Conservation (phyloP, 352 stramenopile genomes). For the Blastocystis sp. region DNA sequence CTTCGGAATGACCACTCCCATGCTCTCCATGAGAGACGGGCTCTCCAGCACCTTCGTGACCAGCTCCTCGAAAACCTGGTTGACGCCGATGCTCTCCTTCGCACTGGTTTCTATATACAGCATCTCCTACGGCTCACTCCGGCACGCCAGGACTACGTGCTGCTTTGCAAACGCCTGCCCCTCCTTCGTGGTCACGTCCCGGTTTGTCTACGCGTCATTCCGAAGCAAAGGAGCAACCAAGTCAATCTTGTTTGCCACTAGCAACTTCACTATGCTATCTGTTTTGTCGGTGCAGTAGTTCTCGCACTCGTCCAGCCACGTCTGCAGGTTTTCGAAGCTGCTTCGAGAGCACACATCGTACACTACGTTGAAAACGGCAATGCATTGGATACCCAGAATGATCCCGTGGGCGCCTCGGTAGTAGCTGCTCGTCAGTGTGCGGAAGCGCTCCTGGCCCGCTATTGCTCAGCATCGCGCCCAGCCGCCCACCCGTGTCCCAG, state of each 20-base stretch:
- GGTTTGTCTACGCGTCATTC: slow-evolving; percentile 74
- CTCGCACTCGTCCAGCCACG: slow-evolving; percentile 85
- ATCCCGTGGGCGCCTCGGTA: slow-evolving; percentile 86
- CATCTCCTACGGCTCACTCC: slow-evolving; percentile 74
- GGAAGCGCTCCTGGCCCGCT: slow-evolving; percentile 82
- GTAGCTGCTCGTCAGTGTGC: slow-evolving; percentile 85
- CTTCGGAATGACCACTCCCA: slow-evolving; percentile 18
- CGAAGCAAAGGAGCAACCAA: slow-evolving; percentile 46
- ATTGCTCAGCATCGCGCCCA: slow-evolving; percentile 60
- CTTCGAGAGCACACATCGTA: slow-evolving; percentile 84
- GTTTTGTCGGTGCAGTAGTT: slow-evolving; percentile 82
- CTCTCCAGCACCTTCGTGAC: slow-evolving; percentile 87
- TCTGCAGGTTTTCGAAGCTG: slow-evolving; percentile 84
- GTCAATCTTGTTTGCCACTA: slow-evolving; percentile 85
- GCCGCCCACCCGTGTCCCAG: slow-evolving; percentile 79
- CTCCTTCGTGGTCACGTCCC: slow-evolving; percentile 81
- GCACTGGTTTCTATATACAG: slow-evolving; percentile 86
- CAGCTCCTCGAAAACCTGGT: slow-evolving; percentile 86
- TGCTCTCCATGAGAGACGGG: slow-evolving; percentile 73
- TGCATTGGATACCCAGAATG: slow-evolving; percentile 77
- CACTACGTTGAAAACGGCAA: slow-evolving; percentile 73
- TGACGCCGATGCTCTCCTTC: slow-evolving; percentile 83
- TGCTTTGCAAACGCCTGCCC: slow-evolving; percentile 83
- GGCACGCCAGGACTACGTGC: slow-evolving; percentile 73
- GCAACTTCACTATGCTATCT: slow-evolving; percentile 83